Conservation (phyloP, 2,329 filamentous ascomycete genomes). For the Achaetomium macrosporum region DNA sequence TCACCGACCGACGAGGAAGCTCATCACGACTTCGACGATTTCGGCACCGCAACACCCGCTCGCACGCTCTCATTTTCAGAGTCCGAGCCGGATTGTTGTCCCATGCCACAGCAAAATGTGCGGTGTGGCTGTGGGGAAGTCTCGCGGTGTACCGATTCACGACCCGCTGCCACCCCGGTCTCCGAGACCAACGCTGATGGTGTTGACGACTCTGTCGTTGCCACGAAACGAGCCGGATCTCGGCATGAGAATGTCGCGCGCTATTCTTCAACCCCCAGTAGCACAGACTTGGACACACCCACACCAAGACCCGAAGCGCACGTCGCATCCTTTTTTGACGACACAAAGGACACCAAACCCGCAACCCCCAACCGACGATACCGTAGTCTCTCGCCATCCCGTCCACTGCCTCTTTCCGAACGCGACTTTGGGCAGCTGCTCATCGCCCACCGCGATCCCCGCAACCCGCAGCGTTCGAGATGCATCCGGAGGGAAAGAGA, state of each 20-base stretch:
- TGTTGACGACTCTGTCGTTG: slow-evolving; percentile 9
- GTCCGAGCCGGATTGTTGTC: slow-evolving; percentile 40
- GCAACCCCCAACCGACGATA: slow-evolving; percentile 29
- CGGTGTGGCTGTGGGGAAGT: slow-evolving; percentile 35
- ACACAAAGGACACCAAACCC: slow-evolving; percentile 23
- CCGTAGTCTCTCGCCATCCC: slow-evolving; percentile 27
- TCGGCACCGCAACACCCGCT: slow-evolving; percentile 35
- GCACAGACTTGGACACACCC: slow-evolving; percentile 23
- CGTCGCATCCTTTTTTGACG: slow-evolving; percentile 24
- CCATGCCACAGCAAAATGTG: slow-evolving; percentile 26
- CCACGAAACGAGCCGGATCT: neutral
- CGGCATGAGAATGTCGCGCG: slow-evolving; percentile 3
- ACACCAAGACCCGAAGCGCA: slow-evolving; percentile 25
- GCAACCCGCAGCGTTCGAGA: slow-evolving; percentile 24
- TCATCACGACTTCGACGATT: slow-evolving; percentile 30
- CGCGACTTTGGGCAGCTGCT: slow-evolving; percentile 21
- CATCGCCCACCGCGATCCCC: slow-evolving; percentile 30
- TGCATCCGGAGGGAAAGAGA: slow-evolving; percentile 28
- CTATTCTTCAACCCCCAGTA: neutral
- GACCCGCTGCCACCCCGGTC: slow-evolving; percentile 31
- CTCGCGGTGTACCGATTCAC: slow-evolving; percentile 41
- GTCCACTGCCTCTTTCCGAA: slow-evolving; percentile 27
- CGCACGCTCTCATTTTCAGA: slow-evolving; percentile 49
- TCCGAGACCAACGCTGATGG: neutral
- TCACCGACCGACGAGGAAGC: slow-evolving; percentile 33